phyloP scores from a whole-genome alignment of 495 filamentous ascomycete species.

The Penicillium canariense region DNA sequence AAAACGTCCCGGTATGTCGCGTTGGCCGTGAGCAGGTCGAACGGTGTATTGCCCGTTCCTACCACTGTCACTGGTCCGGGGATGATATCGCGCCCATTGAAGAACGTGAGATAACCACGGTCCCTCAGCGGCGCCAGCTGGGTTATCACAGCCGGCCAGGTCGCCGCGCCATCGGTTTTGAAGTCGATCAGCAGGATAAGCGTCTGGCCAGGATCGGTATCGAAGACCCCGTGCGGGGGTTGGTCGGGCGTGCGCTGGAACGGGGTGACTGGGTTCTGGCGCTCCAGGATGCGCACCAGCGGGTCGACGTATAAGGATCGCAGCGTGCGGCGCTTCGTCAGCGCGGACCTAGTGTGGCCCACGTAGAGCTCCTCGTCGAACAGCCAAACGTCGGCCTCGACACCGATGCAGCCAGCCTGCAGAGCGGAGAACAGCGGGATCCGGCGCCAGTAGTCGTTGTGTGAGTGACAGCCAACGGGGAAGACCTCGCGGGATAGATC shows the following conservation, averaged over 20 bases:
- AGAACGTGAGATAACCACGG: constrained; percentile 59
- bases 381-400: constrained; percentile 90
- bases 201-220: constrained; percentile 55
- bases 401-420: constrained; percentile 60
- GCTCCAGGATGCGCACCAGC: constrained; percentile 49
- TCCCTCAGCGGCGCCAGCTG: constrained; percentile 66
- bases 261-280: constrained; percentile 43
- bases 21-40: constrained; percentile 54
- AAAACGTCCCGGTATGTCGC: constrained; percentile 55
- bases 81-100: constrained; percentile 47
- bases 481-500: constrained; percentile 70
- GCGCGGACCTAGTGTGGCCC: constrained; percentile 49
- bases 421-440: constrained; percentile 69
- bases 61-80: constrained; percentile 70
- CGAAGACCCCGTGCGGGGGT: constrained; percentile 41
- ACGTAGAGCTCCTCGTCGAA: constrained; percentile 65
- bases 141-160: constrained; percentile 51
- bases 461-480: constrained; percentile 68
- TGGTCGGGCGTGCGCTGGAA: constrained; percentile 27
- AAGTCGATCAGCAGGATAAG: constrained; percentile 71
- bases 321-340: constrained; percentile 51
- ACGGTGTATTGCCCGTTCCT: constrained; percentile 75
- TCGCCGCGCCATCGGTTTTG: constrained; percentile 55
- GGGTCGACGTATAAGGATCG: constrained; percentile 56
- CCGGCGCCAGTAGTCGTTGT: constrained; percentile 87